Conservation (phyloP, 2,329 filamentous ascomycete species). For the Dryadomyces sulphureus region DNA sequence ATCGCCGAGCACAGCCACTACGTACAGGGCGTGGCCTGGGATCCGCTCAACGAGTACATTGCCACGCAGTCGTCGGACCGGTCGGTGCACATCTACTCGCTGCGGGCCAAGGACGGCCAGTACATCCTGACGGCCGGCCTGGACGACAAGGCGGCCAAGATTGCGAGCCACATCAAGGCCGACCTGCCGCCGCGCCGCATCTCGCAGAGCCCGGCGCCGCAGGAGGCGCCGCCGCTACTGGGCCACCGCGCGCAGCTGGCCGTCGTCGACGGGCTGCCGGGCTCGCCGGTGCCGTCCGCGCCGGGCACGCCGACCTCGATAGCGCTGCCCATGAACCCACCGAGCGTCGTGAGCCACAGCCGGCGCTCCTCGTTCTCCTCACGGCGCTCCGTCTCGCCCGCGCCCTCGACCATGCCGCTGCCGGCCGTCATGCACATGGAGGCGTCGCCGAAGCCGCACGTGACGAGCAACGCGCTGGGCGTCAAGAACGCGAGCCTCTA, state of each 20-base stretch:
- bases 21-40: slow-evolving; percentile 96
- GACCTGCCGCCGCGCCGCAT: slow-evolving; percentile 85
- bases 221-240: slow-evolving; percentile 45
- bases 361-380: slow-evolving; percentile 87
- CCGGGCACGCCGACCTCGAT: slow-evolving; percentile 87
- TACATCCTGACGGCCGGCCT: slow-evolving; percentile 54
- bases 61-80: slow-evolving; percentile 96
- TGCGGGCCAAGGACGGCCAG: slow-evolving; percentile 92
- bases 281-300: slow-evolving; percentile 74
- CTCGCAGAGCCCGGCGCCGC: slow-evolving; percentile 81
- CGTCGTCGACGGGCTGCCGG: slow-evolving; percentile 32
- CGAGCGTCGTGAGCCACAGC: slow-evolving; percentile 75
- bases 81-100: slow-evolving; percentile 91
- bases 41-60: slow-evolving; percentile 94
- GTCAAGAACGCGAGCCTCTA: slow-evolving; percentile 83
- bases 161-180: slow-evolving; percentile 66
- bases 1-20: slow-evolving; percentile 98
- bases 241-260: slow-evolving; percentile 50
- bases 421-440: slow-evolving; percentile 93
- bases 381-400: slow-evolving; percentile 79
- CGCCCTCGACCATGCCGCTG: slow-evolving; percentile 78
- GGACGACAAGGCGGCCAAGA: slow-evolving; percentile 56
- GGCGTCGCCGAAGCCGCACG: slow-evolving; percentile 65
- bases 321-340: slow-evolving; percentile 90
- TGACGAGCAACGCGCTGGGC: slow-evolving; percentile 40